These are phyloP conservation scores for Lepidopterella palustris DNA, from an alignment of 495 filamentous ascomycete genomes.

Conservation along the genomic window DNA sequence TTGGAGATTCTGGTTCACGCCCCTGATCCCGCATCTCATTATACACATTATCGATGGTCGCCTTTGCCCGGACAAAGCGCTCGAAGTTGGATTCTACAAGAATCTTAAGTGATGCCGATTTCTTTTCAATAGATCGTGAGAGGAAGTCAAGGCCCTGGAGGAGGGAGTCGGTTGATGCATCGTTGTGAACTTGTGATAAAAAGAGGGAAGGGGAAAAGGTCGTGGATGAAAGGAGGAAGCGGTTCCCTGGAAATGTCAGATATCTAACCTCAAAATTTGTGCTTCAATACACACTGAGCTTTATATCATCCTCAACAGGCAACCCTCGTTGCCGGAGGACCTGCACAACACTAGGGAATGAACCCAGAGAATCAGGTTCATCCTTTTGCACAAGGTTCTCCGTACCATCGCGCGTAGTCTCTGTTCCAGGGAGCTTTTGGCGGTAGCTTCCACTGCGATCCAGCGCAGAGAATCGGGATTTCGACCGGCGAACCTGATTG, in stretches of 20 bases:
- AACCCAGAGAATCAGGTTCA: conserved; percentile 84
- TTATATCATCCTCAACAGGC: conserved; percentile 75
- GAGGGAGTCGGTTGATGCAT: conserved; percentile 71
- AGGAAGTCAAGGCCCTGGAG: conserved; percentile 74
- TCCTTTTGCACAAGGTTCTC: conserved; percentile 78
- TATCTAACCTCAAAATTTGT: not conserved
- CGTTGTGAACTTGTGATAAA: conserved; percentile 81
- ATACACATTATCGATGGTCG: conserved; percentile 96
- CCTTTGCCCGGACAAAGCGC: conserved; percentile 90
- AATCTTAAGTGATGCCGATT: conserved; percentile 89
- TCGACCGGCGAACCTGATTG: conserved; percentile 48
- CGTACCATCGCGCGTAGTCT: conserved; percentile 58
- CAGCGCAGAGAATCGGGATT: conserved; percentile 76
- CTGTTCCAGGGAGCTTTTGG: conserved; percentile 60
- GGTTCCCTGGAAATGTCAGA: conserved; percentile 53
- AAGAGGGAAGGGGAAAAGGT: conserved; percentile 90
- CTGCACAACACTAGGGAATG: conserved; percentile 73
- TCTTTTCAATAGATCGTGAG: conserved; percentile 88
- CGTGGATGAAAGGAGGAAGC: conserved; percentile 89
- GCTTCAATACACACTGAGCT: conserved; percentile 55
- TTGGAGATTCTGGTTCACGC: conserved; percentile 42
- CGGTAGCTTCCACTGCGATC: conserved; percentile 64
- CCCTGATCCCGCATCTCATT: conserved; percentile 93
- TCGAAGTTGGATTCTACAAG: conserved; percentile 97
- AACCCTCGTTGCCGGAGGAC: conserved; percentile 68